Evolutionary conservation across 345 rosid genomes (phyloP), one percentile per base, ranked within the genome.

Genomic region (Hevea brasiliensis): DNA sequence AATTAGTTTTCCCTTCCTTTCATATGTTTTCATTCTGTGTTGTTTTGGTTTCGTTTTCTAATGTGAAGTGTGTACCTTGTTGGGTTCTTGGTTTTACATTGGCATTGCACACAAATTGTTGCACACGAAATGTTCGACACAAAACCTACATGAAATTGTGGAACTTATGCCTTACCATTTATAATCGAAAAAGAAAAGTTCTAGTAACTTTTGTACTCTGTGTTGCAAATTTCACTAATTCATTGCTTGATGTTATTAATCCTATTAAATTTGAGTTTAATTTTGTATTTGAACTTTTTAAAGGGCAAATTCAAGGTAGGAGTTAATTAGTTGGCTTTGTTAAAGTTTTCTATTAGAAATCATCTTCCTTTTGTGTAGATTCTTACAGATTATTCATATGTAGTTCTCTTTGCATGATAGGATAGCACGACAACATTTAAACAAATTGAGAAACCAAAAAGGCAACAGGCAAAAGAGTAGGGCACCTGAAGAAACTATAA

Each of bases 341-440:
- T 65, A 11, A 14, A 21, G 23, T 63, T 70, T 74, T 41, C 54
- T 42, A 50, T 20, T 59, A 14, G 55, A 53, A 17, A 42, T 56
- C 17, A 9, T 70, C 50, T 37, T 35, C 37, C 3, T 59, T 20
- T 65, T 44, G 24, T 57, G 27, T 55, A n/a, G n/a, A 54, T 55
- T 70, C 67, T 65, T 70, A 67, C 20, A 63, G 24, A 71, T 64
- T 61, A 61, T n/a, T n/a, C n/a, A n/a, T n/a, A n/a, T n/a, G n/a
- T 74, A 15, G 42, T 78, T 74, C 59, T 68, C 35, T 77, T 81
- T 76, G 71, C 50, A 48, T 81, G 73, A 65, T 82, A 92, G 98
- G 88, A 87, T 94, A 78, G 80, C 90, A 20, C 61, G 72, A 45
- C 70, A 81, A 29, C 85, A 81, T 61, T 70, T 90, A 58, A 57